These are phyloP conservation scores for Calocybe indica DNA, from an alignment of 768 basidiomycete genomes.

Conservation along the genomic window DNA sequence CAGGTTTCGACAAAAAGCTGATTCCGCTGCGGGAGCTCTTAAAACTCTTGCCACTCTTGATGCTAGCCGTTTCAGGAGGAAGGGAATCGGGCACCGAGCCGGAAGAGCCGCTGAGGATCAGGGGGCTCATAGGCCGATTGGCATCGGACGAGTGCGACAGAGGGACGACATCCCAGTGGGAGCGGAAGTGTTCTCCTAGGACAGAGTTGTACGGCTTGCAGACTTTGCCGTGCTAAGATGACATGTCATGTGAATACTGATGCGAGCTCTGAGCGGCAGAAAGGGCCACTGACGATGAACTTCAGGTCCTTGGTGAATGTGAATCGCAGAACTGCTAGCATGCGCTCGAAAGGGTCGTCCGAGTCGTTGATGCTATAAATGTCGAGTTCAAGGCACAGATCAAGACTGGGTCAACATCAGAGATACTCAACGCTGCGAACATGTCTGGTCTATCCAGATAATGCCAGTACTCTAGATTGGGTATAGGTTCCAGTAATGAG, in stretches of 20 bases:
- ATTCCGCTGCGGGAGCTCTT: constrained; percentile 56
- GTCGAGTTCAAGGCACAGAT: constrained; percentile 4
- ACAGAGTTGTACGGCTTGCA: constrained; percentile 92
- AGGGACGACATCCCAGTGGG: constrained; percentile 80
- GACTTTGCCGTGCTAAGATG: constrained; percentile 73
- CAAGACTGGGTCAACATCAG: neutral
- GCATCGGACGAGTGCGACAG: constrained; percentile 45
- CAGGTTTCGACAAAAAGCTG: constrained; percentile 47
- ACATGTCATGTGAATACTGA: no score
- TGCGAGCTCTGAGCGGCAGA: neutral
- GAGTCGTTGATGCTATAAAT: constrained; percentile 80
- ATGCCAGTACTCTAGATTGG: constrained; percentile 96
- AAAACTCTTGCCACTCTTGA: constrained; percentile 54
- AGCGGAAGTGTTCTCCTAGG: constrained; percentile 83
- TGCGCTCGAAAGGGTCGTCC: constrained; percentile 87
- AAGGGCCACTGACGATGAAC: constrained; percentile 61
- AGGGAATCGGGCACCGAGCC: constrained; percentile 15
- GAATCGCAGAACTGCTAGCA: constrained; percentile 89
- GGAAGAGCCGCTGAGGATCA: constrained; percentile 28
- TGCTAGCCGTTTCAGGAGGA: constrained; percentile 46
- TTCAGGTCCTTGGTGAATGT: constrained; percentile 92
- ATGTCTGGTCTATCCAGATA: constrained; percentile 89
- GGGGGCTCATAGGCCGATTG: constrained; percentile 38
- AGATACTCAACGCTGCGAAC: constrained; percentile 74
- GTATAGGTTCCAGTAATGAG: constrained; percentile 87